These are phyloP conservation scores for Pyrrhoderma lamaoense DNA, from an alignment of 1,284 basidiomycete species.

Conservation along the genomic window DNA sequence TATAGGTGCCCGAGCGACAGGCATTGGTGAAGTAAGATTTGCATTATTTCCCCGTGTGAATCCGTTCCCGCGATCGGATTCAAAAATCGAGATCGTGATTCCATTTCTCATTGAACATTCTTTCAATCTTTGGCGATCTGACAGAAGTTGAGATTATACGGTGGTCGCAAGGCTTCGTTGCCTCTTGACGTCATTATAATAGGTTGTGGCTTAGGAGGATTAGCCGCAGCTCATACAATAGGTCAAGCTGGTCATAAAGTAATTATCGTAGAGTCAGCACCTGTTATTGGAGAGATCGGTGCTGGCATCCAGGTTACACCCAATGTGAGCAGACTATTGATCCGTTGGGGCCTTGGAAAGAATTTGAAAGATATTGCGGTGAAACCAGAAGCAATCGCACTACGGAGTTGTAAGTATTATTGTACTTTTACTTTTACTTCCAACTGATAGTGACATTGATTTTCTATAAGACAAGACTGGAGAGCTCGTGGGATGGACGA, in stretches of 20 bases:
- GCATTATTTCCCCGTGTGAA: not conserved
- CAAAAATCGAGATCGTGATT: not conserved
- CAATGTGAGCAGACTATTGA: constrained; percentile 35
- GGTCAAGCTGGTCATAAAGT: constrained; percentile 39
- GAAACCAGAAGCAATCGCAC: constrained; percentile 34
- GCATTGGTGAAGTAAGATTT: constrained; percentile 6
- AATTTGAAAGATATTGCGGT: constrained; percentile 32
- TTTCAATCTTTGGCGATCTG: not conserved
- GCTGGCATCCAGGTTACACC: constrained; percentile 47
- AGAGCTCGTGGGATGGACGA: constrained; percentile 36
- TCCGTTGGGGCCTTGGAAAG: constrained; percentile 36
- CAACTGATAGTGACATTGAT: not conserved
- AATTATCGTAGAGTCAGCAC: constrained; percentile 38
- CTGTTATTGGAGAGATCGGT: constrained; percentile 39
- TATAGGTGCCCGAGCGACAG: constrained; percentile 7
- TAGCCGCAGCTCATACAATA: constrained; percentile 38
- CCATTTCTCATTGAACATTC: not conserved
- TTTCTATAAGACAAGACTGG: constrained; percentile 29
- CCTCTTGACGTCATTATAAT: constrained; percentile 38
- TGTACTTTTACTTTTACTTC: not conserved
- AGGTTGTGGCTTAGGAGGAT: constrained; percentile 42
- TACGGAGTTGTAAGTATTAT: constrained; percentile 29
- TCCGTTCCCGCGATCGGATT: not conserved
- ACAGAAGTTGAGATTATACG: constrained; percentile 13
- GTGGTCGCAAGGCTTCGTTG: constrained; percentile 26